These are phyloP conservation scores for Cylindrodendrum hubeiense DNA, from an alignment of 2,329 filamentous ascomycete genomes.

Conservation along the genomic window DNA sequence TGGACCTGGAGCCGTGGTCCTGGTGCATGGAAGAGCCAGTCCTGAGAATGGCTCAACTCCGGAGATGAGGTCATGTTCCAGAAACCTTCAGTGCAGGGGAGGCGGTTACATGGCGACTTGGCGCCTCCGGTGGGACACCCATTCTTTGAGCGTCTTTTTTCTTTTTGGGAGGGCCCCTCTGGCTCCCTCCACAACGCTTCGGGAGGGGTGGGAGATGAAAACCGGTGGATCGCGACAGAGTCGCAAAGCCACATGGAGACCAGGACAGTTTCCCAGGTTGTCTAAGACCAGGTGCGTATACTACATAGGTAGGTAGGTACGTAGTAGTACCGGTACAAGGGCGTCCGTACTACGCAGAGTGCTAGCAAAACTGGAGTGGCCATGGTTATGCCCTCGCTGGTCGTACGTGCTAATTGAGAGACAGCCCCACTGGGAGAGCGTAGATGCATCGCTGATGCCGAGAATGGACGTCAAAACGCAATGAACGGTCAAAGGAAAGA, in stretches of 20 bases:
- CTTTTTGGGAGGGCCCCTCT: slow-evolving; percentile 9
- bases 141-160: background rate
- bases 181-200: slow-evolving; percentile 6
- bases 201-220: slow-evolving; percentile 19
- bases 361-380: background rate
- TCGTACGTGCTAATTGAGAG: slow-evolving; percentile 4
- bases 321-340: background rate
- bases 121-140: slow-evolving; percentile 1
- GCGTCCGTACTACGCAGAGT: background rate
- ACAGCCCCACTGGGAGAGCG: slow-evolving; percentile 8
- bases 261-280: slow-evolving; percentile 15
- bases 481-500: slow-evolving; percentile 11
- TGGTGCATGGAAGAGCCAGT: slow-evolving; percentile 1
- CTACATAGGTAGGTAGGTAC: background rate
- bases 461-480: slow-evolving; percentile 21
- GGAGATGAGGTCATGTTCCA: slow-evolving; percentile 43
- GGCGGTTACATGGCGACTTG: slow-evolving; percentile 19
- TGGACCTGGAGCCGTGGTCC: slow-evolving; percentile 9
- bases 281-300: slow-evolving; percentile 9
- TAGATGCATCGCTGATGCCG: slow-evolving; percentile 26
- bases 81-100: slow-evolving; percentile 36
- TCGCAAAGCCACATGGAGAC: slow-evolving; percentile 28
- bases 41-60: slow-evolving; percentile 15
- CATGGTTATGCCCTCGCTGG: background rate
- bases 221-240: slow-evolving; percentile 21